Conservation (phyloP, 2,329 filamentous ascomycete genomes). For the Botrytis cinerea region DNA sequence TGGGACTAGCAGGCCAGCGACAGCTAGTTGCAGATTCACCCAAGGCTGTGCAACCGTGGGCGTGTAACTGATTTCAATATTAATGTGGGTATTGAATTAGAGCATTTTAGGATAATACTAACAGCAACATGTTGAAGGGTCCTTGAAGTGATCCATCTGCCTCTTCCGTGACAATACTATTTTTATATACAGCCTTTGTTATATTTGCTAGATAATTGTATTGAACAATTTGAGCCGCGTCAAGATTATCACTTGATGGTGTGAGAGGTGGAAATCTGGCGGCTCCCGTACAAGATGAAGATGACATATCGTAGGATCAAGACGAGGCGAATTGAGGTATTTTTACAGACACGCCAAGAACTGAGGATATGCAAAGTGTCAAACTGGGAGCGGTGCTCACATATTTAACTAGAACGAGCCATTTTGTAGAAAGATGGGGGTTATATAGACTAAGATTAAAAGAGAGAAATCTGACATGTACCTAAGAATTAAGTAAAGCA, state of each 20-base stretch:
- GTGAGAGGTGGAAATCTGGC: not conserved
- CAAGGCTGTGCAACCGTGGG: not conserved
- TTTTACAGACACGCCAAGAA: not conserved
- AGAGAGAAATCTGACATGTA: not conserved
- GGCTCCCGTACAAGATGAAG: not conserved
- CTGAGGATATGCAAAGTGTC: not conserved
- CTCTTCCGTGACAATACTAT: not conserved
- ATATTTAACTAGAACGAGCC: too few species aligned
- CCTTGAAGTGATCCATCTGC: constrained; percentile 8
- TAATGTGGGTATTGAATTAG: not conserved
- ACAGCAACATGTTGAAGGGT: constrained; percentile 12
- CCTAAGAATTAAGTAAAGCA: not conserved
- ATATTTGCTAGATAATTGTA: not conserved
- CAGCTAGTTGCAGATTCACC: not conserved
- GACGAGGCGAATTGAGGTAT: not conserved
- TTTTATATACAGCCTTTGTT: not conserved
- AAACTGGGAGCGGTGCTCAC: not conserved
- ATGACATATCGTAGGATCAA: not conserved
- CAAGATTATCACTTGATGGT: not conserved
- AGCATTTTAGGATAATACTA: not conserved
- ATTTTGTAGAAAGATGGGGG: not conserved
- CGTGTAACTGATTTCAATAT: not conserved
- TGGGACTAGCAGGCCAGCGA: not conserved
- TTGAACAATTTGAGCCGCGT: not conserved
- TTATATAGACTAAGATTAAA: not conserved